These are phyloP conservation scores for Verticillium alfalfae DNA, from an alignment of 2,329 filamentous ascomycete genomes.

Conservation along the genomic window DNA sequence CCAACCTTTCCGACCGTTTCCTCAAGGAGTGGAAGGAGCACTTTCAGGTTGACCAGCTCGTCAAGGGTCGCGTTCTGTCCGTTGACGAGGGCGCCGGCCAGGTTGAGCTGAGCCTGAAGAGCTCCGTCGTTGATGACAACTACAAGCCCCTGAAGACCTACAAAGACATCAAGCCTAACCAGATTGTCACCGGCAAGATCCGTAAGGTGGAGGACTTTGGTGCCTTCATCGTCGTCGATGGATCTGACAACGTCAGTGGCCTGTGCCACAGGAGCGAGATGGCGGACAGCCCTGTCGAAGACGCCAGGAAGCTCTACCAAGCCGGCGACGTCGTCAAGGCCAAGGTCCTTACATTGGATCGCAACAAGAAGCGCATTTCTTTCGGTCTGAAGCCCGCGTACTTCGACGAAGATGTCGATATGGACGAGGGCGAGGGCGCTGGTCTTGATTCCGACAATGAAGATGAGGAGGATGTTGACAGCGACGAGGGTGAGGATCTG, in stretches of 20 bases:
- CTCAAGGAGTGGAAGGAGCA: slow-evolving; percentile 93
- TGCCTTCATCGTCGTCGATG: slow-evolving; percentile 86
- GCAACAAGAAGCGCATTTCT: slow-evolving; percentile 70
- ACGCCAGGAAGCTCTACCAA: slow-evolving; percentile 84
- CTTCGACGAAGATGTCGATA: slow-evolving; percentile 56
- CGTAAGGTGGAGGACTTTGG: slow-evolving; percentile 94
- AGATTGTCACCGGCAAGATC: slow-evolving; percentile 82
- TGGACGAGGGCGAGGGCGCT: slow-evolving; percentile 39
- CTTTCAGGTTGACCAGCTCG: slow-evolving; percentile 84
- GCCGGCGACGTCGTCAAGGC: slow-evolving; percentile 94
- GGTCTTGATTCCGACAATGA: slow-evolving; percentile 36
- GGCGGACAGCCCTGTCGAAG: slow-evolving; percentile 74
- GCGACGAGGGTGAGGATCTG: slow-evolving; percentile 40
- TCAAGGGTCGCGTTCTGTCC: slow-evolving; percentile 76
- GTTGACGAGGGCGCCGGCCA: slow-evolving; percentile 65
- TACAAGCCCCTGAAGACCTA: slow-evolving; percentile 71
- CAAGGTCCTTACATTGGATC: slow-evolving; percentile 73
- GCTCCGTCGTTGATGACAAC: slow-evolving; percentile 73
- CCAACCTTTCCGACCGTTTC: slow-evolving; percentile 84
- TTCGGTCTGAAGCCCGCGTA: slow-evolving; percentile 93
- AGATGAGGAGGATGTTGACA: slow-evolving; percentile 41
- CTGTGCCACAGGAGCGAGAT: slow-evolving; percentile 91
- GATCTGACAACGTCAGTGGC: slow-evolving; percentile 83
- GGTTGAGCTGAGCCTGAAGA: slow-evolving; percentile 81
- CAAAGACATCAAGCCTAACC: slow-evolving; percentile 70